These are phyloP conservation scores for Lodderomyces pseudojiufengensis DNA, from an alignment of 1,139 yeast species.

Conservation along the genomic window DNA sequence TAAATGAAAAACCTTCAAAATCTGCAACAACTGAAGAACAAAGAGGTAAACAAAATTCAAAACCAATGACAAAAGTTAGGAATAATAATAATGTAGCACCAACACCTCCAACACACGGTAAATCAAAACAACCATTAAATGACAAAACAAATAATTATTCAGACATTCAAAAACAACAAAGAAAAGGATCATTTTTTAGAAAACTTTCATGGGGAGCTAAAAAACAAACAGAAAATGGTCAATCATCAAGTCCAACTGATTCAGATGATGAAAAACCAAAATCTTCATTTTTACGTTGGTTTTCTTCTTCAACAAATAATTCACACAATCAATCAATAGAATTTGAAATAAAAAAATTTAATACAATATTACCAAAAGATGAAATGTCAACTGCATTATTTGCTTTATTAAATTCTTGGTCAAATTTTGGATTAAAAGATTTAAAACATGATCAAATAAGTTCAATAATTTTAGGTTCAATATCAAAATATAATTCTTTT, in stretches of 20 bases:
- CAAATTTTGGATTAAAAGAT: conserved; percentile 63
- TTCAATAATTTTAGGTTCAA: conserved; percentile 52
- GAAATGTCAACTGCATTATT: conserved; percentile 65
- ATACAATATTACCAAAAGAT: conserved; percentile 46
- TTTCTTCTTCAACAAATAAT: conserved; percentile 26
- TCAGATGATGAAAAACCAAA: conserved; percentile 30
- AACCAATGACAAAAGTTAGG: conserved; percentile 29
- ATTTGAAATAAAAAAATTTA: conserved; percentile 34
- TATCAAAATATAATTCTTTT: conserved; percentile 58
- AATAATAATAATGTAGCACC: conserved; percentile 14
- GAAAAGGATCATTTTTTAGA: conserved; percentile 54
- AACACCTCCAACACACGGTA: conserved; percentile 18
- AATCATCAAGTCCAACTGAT: conserved; percentile 40
- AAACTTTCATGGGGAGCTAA: conserved; percentile 58
- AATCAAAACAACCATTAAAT: conserved; percentile 22
- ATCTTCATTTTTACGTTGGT: conserved; percentile 42
- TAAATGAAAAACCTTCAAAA: conserved; percentile 19
- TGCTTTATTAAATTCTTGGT: conserved; percentile 65
- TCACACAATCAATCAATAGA: conserved; percentile 13
- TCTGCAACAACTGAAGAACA: conserved; percentile 14
- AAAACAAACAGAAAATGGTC: conserved; percentile 28
- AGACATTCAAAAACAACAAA: conserved; percentile 21
- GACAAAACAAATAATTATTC: conserved; percentile 29
- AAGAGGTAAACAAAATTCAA: conserved; percentile 14
- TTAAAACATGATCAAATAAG: conserved; percentile 45